phyloP scores from a whole-genome alignment of 768 basidiomycete species.

The Leccinum obscurum region DNA sequence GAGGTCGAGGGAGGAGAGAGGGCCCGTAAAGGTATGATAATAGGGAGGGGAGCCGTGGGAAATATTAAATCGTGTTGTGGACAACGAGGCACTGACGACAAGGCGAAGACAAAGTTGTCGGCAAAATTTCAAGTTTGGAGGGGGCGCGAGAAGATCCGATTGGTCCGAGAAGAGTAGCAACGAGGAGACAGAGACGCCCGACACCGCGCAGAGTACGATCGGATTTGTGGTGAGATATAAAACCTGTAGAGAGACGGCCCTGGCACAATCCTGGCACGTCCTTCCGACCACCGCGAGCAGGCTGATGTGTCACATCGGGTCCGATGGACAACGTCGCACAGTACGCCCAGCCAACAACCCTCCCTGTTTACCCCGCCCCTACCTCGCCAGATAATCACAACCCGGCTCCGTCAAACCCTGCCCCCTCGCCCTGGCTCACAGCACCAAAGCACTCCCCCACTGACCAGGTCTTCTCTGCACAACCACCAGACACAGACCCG shows the following conservation, averaged over 20 bases:
- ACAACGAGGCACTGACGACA: slow-evolving; percentile 21
- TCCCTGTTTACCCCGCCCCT: slow-evolving; percentile 33
- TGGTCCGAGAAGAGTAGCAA: slow-evolving; percentile 11
- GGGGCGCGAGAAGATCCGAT: slow-evolving; percentile 3
- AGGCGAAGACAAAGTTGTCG: slow-evolving; percentile 21
- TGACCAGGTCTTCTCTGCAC: slow-evolving; percentile 30
- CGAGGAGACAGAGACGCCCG: slow-evolving; percentile 21
- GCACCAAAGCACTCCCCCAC: slow-evolving; percentile 13
- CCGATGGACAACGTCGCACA: slow-evolving; percentile 40
- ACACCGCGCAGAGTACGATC: slow-evolving; percentile 21
- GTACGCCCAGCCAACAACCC: slow-evolving; percentile 26
- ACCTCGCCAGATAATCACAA: slow-evolving; percentile 31
- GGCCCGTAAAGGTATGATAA: slow-evolving; percentile 20
- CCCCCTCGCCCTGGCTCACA: slow-evolving; percentile 24
- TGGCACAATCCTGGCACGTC: slow-evolving; percentile 32
- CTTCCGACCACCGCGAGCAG: slow-evolving; percentile 31
- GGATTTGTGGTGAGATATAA: slow-evolving; percentile 28
- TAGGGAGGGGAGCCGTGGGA: slow-evolving; percentile 19
- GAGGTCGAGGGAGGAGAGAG: slow-evolving; percentile 21
- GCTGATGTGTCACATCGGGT: slow-evolving; percentile 35
- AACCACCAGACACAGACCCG: slow-evolving; percentile 34
- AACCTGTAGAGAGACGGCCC: slow-evolving; percentile 27
- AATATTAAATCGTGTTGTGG: slow-evolving; percentile 7
- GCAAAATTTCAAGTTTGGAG: slow-evolving; percentile 6
- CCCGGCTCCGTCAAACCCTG: slow-evolving; percentile 23